These are phyloP conservation scores for Encephalitozoon romaleae DNA, from an alignment of 371 early-diverging fungal genomes.

Conservation along the genomic window DNA sequence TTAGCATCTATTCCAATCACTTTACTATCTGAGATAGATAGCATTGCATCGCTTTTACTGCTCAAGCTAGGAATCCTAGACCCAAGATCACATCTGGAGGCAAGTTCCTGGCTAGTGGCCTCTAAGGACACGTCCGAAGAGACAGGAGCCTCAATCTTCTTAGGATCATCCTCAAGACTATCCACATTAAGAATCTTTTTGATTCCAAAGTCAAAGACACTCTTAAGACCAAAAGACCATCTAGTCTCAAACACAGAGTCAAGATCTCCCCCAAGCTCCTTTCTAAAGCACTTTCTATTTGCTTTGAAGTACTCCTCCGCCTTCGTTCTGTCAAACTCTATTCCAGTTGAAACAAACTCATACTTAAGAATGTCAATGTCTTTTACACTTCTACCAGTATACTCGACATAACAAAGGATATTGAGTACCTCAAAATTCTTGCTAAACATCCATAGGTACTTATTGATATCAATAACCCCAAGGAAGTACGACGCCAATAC, in stretches of 20 bases:
- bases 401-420: not conserved
- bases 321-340: not conserved
- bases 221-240: slow-evolving; percentile 25
- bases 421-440: not conserved
- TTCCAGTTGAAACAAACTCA: slow-evolving; percentile 8
- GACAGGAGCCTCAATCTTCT: not conserved
- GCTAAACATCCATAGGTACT: slow-evolving; percentile 9
- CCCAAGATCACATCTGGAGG: not conserved
- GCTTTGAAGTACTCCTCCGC: slow-evolving; percentile 9
- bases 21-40: no score
- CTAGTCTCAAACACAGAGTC: not conserved
- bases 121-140: not conserved
- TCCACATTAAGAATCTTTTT: slow-evolving; percentile 40
- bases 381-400: not conserved
- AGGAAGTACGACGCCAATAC: not conserved
- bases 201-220: slow-evolving; percentile 38
- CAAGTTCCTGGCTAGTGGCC: not conserved
- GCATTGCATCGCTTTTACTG: no score
- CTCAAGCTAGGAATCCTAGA: not conserved
- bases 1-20: no score
- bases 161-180: not conserved
- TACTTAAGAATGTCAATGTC: slow-evolving; percentile 3
- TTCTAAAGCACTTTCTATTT: slow-evolving; percentile 14
- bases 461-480: not conserved
- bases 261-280: not conserved